Evolutionary conservation across 1,284 basidiomycete genomes (phyloP).

Genomic region (Apiotrichum gracile): DNA sequence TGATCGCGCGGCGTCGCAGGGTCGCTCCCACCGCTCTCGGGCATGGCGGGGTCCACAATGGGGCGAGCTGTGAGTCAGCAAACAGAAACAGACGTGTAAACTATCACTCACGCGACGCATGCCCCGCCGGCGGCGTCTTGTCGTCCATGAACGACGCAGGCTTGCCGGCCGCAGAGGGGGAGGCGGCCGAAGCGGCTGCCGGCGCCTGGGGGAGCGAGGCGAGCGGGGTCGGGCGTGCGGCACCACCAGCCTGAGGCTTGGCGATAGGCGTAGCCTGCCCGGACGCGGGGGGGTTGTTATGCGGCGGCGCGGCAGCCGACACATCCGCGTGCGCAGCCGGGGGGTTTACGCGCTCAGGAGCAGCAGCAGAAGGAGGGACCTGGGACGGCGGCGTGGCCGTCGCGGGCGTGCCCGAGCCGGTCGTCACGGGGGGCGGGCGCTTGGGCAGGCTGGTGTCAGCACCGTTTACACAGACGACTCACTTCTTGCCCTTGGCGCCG

Average conservation of each 20-base stretch:
- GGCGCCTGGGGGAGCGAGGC: neutral
- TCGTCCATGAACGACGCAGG: neutral
- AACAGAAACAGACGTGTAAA: too few species aligned
- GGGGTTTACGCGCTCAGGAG: too few species aligned
- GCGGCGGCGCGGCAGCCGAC: too few species aligned
- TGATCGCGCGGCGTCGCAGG: constrained; percentile 36
- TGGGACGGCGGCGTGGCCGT: neutral
- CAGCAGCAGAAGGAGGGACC: neutral
- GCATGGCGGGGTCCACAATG: too few species aligned
- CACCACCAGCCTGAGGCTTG: neutral
- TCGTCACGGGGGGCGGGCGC: neutral
- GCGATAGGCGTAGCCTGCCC: too few species aligned
- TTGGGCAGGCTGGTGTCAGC: constrained; percentile 4
- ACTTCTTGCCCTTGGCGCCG: constrained; percentile 10
- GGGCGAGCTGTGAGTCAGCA: too few species aligned
- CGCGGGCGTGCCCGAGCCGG: neutral
- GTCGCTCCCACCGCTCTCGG: constrained; percentile 22
- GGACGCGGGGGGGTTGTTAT: too few species aligned
- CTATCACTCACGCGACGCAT: neutral
- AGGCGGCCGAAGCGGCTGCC: neutral
- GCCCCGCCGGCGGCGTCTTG: constrained; percentile 1
- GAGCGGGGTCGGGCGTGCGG: neutral
- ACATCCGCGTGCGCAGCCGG: too few species aligned
- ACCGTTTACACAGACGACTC: neutral
- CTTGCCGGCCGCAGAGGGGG: neutral